These are phyloP conservation scores for Neophaeococcomyces mojaviensis DNA, from an alignment of 2,329 filamentous ascomycete genomes.

Conservation along the genomic window DNA sequence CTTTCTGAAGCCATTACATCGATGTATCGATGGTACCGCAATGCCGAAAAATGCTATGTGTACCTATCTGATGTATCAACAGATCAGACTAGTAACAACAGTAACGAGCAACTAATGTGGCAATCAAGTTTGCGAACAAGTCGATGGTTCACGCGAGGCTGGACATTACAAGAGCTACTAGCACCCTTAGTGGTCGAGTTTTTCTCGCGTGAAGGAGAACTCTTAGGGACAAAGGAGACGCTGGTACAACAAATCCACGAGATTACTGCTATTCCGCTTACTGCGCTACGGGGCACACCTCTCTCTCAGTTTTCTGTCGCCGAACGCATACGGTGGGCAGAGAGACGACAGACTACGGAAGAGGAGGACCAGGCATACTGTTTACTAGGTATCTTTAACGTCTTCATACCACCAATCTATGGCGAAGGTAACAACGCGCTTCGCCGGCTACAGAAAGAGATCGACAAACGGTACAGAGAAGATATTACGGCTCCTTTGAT, in stretches of 20 bases:
- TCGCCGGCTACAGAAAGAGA: constrained; percentile 3
- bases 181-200: constrained; percentile 13
- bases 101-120: neutral
- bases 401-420: constrained; percentile 3
- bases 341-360: constrained; percentile 28
- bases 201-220: constrained; percentile 6
- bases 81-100: neutral
- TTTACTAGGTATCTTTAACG: constrained; percentile 37
- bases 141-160: constrained; percentile 22
- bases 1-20: constrained; percentile 10
- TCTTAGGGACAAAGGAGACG: constrained; percentile 11
- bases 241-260: constrained; percentile 22
- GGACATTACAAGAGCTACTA: constrained; percentile 22
- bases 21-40: constrained; percentile 13
- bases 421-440: constrained; percentile 7
- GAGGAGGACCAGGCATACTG: constrained; percentile 41
- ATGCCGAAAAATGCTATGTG: constrained; percentile 11
- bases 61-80: constrained; percentile 10
- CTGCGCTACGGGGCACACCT: constrained; percentile 16
- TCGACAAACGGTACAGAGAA: too few relatives aligned
- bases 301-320: constrained; percentile 18
- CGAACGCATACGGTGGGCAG: constrained; percentile 35
- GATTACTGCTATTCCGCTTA: constrained; percentile 21
- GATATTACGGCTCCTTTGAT: too few relatives aligned
- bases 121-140: neutral